These are phyloP conservation scores for Penicillium cinerascens DNA, from an alignment of 495 filamentous ascomycete species.

Conservation along the genomic window DNA sequence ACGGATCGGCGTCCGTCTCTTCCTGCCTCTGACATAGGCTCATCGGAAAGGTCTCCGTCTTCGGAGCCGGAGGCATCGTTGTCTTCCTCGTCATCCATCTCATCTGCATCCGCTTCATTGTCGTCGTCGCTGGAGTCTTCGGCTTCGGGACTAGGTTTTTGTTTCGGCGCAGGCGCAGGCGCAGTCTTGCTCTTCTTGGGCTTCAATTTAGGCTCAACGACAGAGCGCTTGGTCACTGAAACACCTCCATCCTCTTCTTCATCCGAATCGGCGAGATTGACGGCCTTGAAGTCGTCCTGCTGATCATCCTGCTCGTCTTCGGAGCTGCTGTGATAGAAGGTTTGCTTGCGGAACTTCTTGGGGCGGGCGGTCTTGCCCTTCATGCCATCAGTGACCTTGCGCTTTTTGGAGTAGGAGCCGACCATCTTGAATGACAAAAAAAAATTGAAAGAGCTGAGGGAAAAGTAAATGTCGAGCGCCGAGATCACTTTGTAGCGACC, in stretches of 20 bases:
- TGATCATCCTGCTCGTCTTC: constrained; percentile 51
- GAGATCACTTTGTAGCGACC: constrained; percentile 10
- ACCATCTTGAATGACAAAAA: constrained; percentile 21
- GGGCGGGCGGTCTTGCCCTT: constrained; percentile 53
- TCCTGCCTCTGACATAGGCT: constrained; percentile 14
- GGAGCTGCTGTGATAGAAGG: constrained; percentile 71
- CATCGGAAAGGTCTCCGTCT: constrained; percentile 22
- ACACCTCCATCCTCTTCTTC: constrained; percentile 46
- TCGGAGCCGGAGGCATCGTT: constrained; percentile 29
- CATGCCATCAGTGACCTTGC: constrained; percentile 56
- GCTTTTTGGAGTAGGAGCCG: constrained; percentile 53
- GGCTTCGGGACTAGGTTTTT: constrained; percentile 12
- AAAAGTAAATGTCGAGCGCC: constrained; percentile 1
- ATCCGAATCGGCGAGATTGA: constrained; percentile 66
- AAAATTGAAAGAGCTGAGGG: constrained; percentile 8
- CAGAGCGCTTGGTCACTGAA: constrained; percentile 10
- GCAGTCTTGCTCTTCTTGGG: constrained; percentile 23
- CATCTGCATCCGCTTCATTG: constrained; percentile 36
- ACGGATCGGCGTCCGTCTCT: constrained; percentile 23
- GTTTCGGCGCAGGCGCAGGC: constrained; percentile 13
- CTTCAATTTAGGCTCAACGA: constrained; percentile 16
- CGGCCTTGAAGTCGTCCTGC: constrained; percentile 52
- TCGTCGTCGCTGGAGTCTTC: constrained; percentile 19
- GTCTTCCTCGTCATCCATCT: constrained; percentile 33
- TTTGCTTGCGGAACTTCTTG: constrained; percentile 68